Conservation (phyloP, 2,329 filamentous ascomycete species). For the Neofusicoccum ribis region DNA sequence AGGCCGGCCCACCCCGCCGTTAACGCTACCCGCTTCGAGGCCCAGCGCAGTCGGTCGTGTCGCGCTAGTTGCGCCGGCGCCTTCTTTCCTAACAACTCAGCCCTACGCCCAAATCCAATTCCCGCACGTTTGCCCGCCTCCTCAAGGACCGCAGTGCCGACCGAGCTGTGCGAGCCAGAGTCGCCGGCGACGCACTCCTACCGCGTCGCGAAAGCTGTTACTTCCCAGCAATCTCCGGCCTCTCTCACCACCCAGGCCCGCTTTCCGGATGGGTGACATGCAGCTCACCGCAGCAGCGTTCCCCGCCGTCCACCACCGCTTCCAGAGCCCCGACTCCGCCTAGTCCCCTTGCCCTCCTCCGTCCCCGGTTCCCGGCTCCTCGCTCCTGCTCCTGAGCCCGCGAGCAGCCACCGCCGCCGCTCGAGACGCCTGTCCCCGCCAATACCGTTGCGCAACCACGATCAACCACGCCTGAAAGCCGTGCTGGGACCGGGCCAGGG, state of each 20-base stretch:
- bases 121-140: not conserved
- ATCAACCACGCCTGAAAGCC: not conserved
- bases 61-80: conserved; percentile 11
- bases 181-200: not conserved
- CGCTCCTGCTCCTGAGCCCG: too few species aligned
- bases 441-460: not conserved
- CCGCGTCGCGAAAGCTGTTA: not conserved
- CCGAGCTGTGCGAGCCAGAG: conserved; percentile 9
- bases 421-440: not conserved
- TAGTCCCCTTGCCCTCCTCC: not conserved
- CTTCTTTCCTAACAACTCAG: conserved; percentile 17
- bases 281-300: conserved; percentile 11
- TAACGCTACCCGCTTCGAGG: conserved; percentile 11
- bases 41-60: conserved; percentile 9
- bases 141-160: conserved; percentile 5
- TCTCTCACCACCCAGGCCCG: conserved; percentile 15
- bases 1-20: not conserved
- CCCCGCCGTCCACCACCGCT: conserved; percentile 12
- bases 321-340: not conserved
- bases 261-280: conserved; percentile 21
- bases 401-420: not conserved
- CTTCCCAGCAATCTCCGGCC: conserved; percentile 4
- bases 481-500: not conserved
- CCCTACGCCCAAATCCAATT: conserved; percentile 7
- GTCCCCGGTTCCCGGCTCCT: not conserved